Evolutionary conservation across 1,284 basidiomycete genomes (phyloP), one percentile per base, ranked within the genome.

Genomic region (Rhodotorula sp.): DNA sequence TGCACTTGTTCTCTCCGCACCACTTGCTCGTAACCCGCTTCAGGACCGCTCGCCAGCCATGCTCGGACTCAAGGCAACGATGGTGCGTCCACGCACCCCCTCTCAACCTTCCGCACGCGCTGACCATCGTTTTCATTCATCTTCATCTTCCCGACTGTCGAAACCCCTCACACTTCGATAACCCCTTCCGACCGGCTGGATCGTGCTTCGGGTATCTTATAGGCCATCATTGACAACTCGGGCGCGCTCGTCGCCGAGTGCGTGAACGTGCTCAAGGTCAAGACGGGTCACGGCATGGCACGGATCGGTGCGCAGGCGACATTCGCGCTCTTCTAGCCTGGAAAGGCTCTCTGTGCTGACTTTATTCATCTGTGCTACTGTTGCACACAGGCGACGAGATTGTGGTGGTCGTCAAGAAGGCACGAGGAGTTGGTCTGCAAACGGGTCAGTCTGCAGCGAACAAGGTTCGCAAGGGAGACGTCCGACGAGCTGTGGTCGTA

Each of bases 201-300:
- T 26, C 22, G 56, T 48, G n/a, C 9, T 20, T 24, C 63, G 34
- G 70, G 53, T 18, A 88, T 93, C 76, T 95, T 94, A 22, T 48
- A 56, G 56, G 56, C n/a, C 69, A 89, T 94, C 77, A 96, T 98
- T 80, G 95, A 98, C 85, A 99, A 99, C 83, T 95, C 95, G n/a
- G 95, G 95, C 66, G 95, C 92, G 4, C 85, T 98, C 72, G 83
- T 96, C 68, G 90, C 95, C 52, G 95, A 98, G 83, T 96, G 94
- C 78, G 92, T 99, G 80, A 97, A 99, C 80, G 88, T 99, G 30
- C 85, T 98, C 69, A 96, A 97, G 82, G 89, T 92, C 81, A 98
- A 97, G 82, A 91, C 81, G 51, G 92, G 83, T 85, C 79, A 79
- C 55, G 92, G 86, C 86, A 91, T 83, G 86, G 96, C 79, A 9